Base-by-base conservation (phyloP, 805 yeast genomes). In the Starmera caribaea region DNA sequence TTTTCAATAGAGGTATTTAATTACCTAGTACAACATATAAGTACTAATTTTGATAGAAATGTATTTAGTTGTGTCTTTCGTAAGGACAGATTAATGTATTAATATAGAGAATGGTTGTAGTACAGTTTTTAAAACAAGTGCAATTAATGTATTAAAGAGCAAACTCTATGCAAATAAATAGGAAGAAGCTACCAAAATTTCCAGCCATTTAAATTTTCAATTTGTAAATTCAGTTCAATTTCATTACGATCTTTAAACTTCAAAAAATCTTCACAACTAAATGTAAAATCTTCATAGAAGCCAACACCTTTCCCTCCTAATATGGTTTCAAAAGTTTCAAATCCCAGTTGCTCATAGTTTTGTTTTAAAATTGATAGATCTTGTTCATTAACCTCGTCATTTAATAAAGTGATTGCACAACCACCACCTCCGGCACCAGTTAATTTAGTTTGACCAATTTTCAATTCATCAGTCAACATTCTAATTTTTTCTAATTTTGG, bases 391-490 rank as follows among this genome's bases (percentile, higher is more conserved):
- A 73, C 55, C 14, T 54, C 53, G 4, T 55, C 59, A 36, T 73
- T 65, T 13, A 89, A 66, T 31, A 92, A 62, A 0, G 97, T 92
- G 41, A 92, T 81, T 10, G 97, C 95, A 66, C 98, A 92, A 2
- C 98, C 98, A 38, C 98, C 98, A 16, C 98, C 98, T 30, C 98
- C 98, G 0, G 98, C 98, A 33, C 98, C 98, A 0, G 98, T 92
- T 40, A 92, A 71, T 58, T 92, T 92, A 0, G 98, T 90, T 42
- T 82, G 78, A 8, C 98, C 98, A 14, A 92, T 59, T 4, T 65
- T 56, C 41, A 75, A 51, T 38, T 68, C 70, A 53, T 83, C 89
- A 17, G 86, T 72, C n/a, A 76, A 63, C 16, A 74, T 61, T 51
- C 78, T 81, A 26, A 90, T 76, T 38, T 69, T 66, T 56, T 92